Evolutionary conservation across 176 grass and related monocot species (phyloP).

Genomic region (Rhipidocladum racemiflorum): DNA sequence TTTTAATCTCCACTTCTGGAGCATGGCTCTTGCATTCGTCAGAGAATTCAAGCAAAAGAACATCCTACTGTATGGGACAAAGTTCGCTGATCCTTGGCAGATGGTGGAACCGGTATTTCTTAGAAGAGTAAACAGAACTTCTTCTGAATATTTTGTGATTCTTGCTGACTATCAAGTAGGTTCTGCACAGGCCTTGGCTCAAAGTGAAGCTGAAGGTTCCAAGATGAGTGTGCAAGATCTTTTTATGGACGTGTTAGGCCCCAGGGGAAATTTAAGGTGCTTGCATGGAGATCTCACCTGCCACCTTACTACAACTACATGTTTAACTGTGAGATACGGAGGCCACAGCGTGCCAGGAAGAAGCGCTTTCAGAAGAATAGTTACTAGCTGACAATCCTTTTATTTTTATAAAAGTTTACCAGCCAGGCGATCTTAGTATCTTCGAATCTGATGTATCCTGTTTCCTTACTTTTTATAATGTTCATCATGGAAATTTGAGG

Average conservation of each 20-base stretch:
- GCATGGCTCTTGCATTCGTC: not conserved
- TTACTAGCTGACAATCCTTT: not conserved
- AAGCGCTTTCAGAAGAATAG: not conserved
- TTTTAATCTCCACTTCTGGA: not conserved
- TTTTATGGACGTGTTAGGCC: not conserved
- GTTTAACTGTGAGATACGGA: not conserved
- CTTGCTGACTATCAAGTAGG: not conserved
- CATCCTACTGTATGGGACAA: not conserved
- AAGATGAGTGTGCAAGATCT: not conserved
- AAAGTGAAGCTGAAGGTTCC: not conserved
- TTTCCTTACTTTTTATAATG: too few species aligned
- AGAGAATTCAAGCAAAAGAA: not conserved
- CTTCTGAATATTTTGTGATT: not conserved
- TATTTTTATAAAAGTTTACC: too few species aligned
- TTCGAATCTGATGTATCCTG: too few species aligned
- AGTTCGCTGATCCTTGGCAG: not conserved
- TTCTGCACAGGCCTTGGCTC: not conserved
- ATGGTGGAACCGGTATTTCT: not conserved
- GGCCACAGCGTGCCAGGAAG: not conserved
- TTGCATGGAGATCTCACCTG: not conserved
- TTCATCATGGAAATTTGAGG: too few species aligned
- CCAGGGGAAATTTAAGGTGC: slow-evolving; percentile 16
- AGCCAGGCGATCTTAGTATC: too few species aligned
- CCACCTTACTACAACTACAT: slow-evolving; percentile 21
- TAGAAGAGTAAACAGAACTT: not conserved